These are phyloP conservation scores for Ustilago hordei DNA, from an alignment of 1,284 basidiomycete genomes.

Conservation along the genomic window DNA sequence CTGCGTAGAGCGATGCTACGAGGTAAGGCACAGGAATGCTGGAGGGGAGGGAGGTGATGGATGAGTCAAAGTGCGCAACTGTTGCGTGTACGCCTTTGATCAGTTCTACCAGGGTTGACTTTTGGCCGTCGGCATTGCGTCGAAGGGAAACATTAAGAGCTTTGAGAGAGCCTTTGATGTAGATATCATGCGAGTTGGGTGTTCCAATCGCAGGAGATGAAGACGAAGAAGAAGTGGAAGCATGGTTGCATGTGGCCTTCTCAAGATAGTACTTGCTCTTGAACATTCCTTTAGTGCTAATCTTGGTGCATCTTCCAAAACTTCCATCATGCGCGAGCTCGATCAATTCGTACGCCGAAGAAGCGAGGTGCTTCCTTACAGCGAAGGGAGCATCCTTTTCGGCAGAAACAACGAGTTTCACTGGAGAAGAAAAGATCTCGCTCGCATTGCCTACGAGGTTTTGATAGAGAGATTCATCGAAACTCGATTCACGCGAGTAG, in stretches of 20 bases:
- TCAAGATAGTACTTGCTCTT: conserved; percentile 50
- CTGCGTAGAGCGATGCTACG: conserved; percentile 38
- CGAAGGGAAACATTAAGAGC: conserved; percentile 32
- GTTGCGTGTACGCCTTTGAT: conserved; percentile 44
- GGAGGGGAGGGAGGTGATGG: conserved; percentile 19
- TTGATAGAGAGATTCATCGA: conserved; percentile 36
- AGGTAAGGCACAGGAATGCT: conserved; percentile 30
- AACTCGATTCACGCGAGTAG: conserved; percentile 10
- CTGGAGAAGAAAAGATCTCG: conserved; percentile 32
- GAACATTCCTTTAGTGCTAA: conserved; percentile 46
- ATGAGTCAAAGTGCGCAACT: conserved; percentile 39
- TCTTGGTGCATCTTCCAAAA: conserved; percentile 45
- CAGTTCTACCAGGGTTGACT: conserved; percentile 39
- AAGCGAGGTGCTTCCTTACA: conserved; percentile 49
- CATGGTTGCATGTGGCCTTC: neutral
- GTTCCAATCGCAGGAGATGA: conserved; percentile 7
- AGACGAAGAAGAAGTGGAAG: neutral
- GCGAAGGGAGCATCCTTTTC: conserved; percentile 27
- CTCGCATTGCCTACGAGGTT: conserved; percentile 24
- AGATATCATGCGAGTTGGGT: conserved; percentile 24
- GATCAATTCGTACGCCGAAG: conserved; percentile 45
- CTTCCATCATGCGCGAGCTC: conserved; percentile 29
- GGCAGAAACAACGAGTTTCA: conserved; percentile 33
- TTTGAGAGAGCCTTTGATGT: conserved; percentile 50
- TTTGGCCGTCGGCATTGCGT: conserved; percentile 33